phyloP scores from a whole-genome alignment of 345 rosid genomes.

The Eucalyptus sp. region DNA sequence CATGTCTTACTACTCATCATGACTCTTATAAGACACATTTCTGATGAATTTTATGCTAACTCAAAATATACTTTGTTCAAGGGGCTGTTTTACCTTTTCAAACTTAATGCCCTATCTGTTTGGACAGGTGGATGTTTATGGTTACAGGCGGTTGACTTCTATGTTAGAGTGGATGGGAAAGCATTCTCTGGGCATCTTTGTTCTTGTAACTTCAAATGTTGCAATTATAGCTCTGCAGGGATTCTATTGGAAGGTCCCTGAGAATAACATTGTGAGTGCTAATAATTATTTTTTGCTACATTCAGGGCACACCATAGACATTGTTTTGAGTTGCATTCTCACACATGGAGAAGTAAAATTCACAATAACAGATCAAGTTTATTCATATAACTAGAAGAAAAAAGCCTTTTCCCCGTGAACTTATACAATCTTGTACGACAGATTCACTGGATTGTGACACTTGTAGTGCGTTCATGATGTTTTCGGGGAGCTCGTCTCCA shows the following conservation, averaged over 20 bases:
- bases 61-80: neutral
- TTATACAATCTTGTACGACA: neutral
- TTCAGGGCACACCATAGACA: neutral
- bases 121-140: slow-evolving; percentile 23
- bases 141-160: slow-evolving; percentile 6
- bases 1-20: neutral
- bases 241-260: slow-evolving; percentile 18
- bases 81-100: neutral
- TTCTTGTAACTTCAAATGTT: slow-evolving; percentile 21
- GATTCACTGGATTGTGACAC: slow-evolving; percentile 22
- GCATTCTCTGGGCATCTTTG: slow-evolving; percentile 27
- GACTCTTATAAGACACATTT: neutral
- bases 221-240: slow-evolving; percentile 23
- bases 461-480: slow-evolving; percentile 3
- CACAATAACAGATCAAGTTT: neutral
- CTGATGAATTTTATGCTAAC: neutral
- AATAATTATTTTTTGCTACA: neutral
- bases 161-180: slow-evolving; percentile 34
- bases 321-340: neutral
- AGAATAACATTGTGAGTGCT: slow-evolving; percentile 21
- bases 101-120: neutral
- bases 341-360: neutral
- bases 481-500: neutral
- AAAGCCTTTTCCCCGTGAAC: neutral
- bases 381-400: neutral